Base-by-base conservation (phyloP, 768 basidiomycete species). In the Podaxis pistillaris region DNA sequence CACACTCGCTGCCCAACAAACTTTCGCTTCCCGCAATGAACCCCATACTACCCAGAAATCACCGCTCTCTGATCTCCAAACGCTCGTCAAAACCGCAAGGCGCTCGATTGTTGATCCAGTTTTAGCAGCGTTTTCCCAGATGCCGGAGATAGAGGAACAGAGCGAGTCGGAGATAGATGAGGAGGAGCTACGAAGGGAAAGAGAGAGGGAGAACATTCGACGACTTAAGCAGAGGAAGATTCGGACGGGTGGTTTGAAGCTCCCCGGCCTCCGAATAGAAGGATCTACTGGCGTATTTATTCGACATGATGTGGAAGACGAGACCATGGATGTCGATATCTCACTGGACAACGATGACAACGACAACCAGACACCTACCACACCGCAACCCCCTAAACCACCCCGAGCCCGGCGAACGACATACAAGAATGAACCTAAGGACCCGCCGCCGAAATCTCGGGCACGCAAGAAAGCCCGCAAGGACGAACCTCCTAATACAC, bases 271-370 rank as follows among this genome's bases (percentile, higher is more conserved):
- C 64, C 47, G 65, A 50, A 52, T 60, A 33, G 65, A 41, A 74
- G 63, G 68, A 70, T 17, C 62, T 59, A 41, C 65, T 66, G 83
- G 79, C 0, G 83, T 87, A 28, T 85, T 81, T 64, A 77, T 87
- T 40, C 79, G 85, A 13, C 74, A 77, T 30, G 87, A 89, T 65
- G 69, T 81, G 2, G 84, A 81, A 30, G 87, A 89, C 62, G 86
- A 88, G 69, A 86, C 80, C 60, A 78, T 74, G 52, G 83, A 86
- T 44, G 85, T 88, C 11, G 86, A 89, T 64, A 79, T 88, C 36
- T 78, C 75, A 4, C 64, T 75, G 26, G 78, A 75, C 38, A 77
- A 73, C 50, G 68, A 73, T 53, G 64, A 62, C 13, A 55, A 30
- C 3, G 24, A 26, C 47, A 36, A 22, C n/a, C 36, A 30, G 47